Percentiles rank a stretch among this genome's conserved stretches.
These are phyloP conservation scores for Annulohypoxylon truncatum DNA, from an alignment of 2,329 filamentous ascomycete genomes.

Conservation along the genomic window DNA sequence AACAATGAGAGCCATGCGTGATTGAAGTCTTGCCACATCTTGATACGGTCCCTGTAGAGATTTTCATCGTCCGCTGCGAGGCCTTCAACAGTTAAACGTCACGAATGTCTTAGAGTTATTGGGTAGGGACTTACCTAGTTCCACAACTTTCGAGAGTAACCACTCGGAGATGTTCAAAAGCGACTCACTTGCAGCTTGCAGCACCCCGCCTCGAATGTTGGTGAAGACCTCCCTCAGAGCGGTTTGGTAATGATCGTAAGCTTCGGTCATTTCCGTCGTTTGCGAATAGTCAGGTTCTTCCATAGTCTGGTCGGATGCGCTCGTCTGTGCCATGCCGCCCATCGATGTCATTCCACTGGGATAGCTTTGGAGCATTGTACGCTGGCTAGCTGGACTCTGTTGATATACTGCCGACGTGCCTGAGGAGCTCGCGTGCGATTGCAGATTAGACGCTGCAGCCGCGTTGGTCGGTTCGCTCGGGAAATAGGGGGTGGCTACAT, in stretches of 20 bases:
- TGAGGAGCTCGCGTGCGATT: constrained; percentile 60
- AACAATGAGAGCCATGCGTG: constrained; percentile 87
- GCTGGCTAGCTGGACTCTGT: constrained; percentile 67
- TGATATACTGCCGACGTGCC: constrained; percentile 72
- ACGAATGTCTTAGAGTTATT: constrained; percentile 21
- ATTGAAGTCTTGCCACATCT: constrained; percentile 95
- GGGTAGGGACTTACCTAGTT: constrained; percentile 61
- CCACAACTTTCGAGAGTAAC: constrained; percentile 66
- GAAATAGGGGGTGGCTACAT: constrained; percentile 82
- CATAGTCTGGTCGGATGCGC: constrained; percentile 60
- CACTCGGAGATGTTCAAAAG: constrained; percentile 66
- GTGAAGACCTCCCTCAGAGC: constrained; percentile 77
- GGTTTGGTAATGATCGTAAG: constrained; percentile 73
- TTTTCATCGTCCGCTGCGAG: constrained; percentile 85
- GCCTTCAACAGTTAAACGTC: constrained; percentile 63
- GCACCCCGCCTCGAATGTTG: constrained; percentile 67
- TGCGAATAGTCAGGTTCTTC: constrained; percentile 69
- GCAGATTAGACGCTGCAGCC: constrained; percentile 66
- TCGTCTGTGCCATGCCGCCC: constrained; percentile 58
- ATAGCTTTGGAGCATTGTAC: constrained; percentile 67
- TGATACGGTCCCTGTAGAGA: constrained; percentile 79
- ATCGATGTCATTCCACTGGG: constrained; percentile 60
- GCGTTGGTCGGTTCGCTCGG: constrained; percentile 72
- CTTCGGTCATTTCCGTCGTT: constrained; percentile 70
- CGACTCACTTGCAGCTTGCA: constrained; percentile 64